Conservation (phyloP, 2,329 filamentous ascomycete species). For the Venturia carpophila region DNA sequence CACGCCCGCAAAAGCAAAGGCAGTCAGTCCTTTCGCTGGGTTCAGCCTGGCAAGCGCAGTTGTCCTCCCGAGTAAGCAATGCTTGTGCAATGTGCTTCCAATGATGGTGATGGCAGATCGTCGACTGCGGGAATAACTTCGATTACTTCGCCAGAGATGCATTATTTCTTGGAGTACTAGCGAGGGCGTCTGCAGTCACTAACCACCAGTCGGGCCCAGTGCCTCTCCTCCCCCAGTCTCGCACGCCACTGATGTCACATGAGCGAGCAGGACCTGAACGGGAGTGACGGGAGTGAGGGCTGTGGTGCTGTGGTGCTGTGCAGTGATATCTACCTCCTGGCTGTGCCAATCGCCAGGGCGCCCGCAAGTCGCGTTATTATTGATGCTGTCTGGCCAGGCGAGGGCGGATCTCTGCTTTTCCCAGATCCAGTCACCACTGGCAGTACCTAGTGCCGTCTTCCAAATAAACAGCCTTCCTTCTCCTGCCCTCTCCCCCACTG, state of each 20-base stretch:
- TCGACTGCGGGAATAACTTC: background rate
- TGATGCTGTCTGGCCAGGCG: background rate
- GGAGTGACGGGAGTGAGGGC: background rate
- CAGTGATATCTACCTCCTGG: background rate
- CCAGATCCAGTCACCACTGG: background rate
- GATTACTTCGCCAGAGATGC: background rate
- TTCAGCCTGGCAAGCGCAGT: too few species aligned
- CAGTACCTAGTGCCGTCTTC: background rate
- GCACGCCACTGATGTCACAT: conserved; percentile 4
- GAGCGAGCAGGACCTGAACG: background rate
- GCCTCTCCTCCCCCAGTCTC: background rate
- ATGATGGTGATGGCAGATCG: background rate
- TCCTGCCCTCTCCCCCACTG: background rate
- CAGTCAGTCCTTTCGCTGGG: too few species aligned
- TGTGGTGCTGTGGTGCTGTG: too few species aligned
- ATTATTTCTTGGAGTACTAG: background rate
- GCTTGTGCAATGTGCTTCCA: too few species aligned
- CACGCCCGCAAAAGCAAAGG: background rate
- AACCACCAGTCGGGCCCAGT: background rate
- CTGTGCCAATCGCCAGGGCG: background rate
- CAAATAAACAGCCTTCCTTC: background rate
- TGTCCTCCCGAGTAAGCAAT: background rate
- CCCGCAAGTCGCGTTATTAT: background rate
- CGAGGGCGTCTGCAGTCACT: background rate
- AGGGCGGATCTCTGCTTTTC: background rate